Base-by-base conservation (phyloP, 441 rosid genomes). In the Pelargonium hybrid region DNA sequence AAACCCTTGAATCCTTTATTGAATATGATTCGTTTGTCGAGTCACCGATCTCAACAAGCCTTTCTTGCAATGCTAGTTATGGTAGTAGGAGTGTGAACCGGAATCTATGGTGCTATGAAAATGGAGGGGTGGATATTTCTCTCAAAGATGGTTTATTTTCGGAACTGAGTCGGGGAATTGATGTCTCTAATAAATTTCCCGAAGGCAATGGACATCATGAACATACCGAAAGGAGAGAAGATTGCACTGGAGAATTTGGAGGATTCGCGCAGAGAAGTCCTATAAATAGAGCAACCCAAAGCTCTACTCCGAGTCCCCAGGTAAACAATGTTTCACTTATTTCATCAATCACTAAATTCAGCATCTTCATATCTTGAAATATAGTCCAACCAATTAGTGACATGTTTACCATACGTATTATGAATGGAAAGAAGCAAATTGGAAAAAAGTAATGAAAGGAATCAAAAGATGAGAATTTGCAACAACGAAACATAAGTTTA, bases 71-170 rank as follows among this genome's bases (percentile, higher is more conserved):
- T 75, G 75, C 74, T 31, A 87, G 76, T 21, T 79, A 75, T 75
- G 95, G 91, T 77, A 39, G 78, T 37, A 57, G 89, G 76, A 90
- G 89, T 78, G 93, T 87, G 76, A 86, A 86, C 54, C 79, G 90
- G 41, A 90, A 84, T 74, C 89, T 81, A 0, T 90, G 96, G 93
- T 84, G 87, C 45, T 67, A 64, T 48, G 86, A 79, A 76, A 87
- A 87, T 77, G 96, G 90, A 62, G 82, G 83, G 5, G 88, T 93
- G 65, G 97, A 96, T 74, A 78, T 90, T 43, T 93, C 97, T 67
- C 88, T 90, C 6, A 90, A 83, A 71, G 98, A 95, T 78, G 99
- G 98, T 48, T 64, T 93, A 62, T 90, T 87, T 80, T 80, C 92
- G 7, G 83, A 83, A 34, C 62, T 82, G 63, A 79, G 66, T 68